A percentile compares a stretch with the other conserved stretches of the same genome.
Conservation (phyloP, 345 rosid genomes). For the Conringia planisiliqua region DNA sequence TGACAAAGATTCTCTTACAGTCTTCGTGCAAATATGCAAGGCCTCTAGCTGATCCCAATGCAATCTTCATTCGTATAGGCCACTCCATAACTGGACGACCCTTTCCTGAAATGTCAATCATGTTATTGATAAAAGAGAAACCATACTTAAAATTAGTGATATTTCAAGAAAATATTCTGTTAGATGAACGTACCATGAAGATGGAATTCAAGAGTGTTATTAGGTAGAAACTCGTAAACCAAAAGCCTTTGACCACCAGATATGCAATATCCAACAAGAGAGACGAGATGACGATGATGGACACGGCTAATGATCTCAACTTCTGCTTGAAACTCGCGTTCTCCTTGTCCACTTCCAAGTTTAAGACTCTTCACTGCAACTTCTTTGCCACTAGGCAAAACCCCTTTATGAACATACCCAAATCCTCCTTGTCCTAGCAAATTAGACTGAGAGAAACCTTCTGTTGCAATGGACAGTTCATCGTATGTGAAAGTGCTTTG, state of each 20-base stretch:
- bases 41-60: slow-evolving; percentile 89
- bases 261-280: slow-evolving; percentile 82
- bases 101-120: slow-evolving; percentile 43
- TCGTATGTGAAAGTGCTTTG: slow-evolving; percentile 65
- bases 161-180: background rate
- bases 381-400: slow-evolving; percentile 72
- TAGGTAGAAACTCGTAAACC: slow-evolving; percentile 77
- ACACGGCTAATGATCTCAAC: slow-evolving; percentile 92
- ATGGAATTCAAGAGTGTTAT: slow-evolving; percentile 72
- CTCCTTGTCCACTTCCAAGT: slow-evolving; percentile 77
- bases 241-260: slow-evolving; percentile 52
- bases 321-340: slow-evolving; percentile 78
- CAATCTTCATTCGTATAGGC: slow-evolving; percentile 69
- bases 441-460: slow-evolving; percentile 55
- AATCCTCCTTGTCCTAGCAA: slow-evolving; percentile 87
- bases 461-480: slow-evolving; percentile 67
- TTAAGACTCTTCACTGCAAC: slow-evolving; percentile 82
- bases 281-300: slow-evolving; percentile 88
- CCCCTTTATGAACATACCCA: slow-evolving; percentile 81
- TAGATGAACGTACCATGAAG: slow-evolving; percentile 50
- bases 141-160: background rate
- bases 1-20: slow-evolving; percentile 45
- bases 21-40: slow-evolving; percentile 97
- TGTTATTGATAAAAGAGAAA: background rate
- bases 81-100: slow-evolving; percentile 66